Evolutionary conservation across 805 yeast genomes (phyloP), one percentile per base, ranked within the genome.

Genomic region (Candida lessepsii): DNA sequence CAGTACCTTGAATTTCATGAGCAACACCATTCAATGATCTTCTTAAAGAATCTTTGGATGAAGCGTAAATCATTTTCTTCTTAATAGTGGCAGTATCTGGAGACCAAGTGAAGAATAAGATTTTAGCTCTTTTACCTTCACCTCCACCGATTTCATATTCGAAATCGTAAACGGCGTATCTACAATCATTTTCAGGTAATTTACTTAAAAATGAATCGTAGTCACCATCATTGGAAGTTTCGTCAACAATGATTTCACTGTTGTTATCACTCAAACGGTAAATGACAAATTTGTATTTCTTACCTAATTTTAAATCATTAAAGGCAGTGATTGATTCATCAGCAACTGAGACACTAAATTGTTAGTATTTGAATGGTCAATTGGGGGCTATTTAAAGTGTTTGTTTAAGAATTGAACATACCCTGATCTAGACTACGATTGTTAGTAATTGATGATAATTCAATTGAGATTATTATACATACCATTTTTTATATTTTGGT

Each of bases 21-120:
- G 96, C 74, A 53, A 93, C 81, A 68, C 99, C 99, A 65, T 86
- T 91, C 61, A 93, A 76, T 42, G 99, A 91, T 72, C 96, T 88
- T 78, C 98, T 91, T 61, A 93, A 79, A 36, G 97, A 96, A 58
- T 90, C 98, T 72, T 89, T 89, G 46, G 98, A 90, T n/a, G 96
- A 81, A 35, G 99, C 98, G 74, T 90, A 91, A 48, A 91, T 86
- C 99, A 93, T 93, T 85, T 93, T 93, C 56, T 89, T 67, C 75
- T 95, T 85, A 58, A 93, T 82, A 47, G 93, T 88, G 40, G 98
- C 96, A 47, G 95, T 87, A 64, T 93, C 99, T 58, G 99, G 99
- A 48, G 97, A 82, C 99, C 99, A 93, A 52, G 93, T 86, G 74
- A 61, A 71, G 68, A 72, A 80, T 31, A 79, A 73, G 48, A 80